Evolutionary conservation across 1,284 basidiomycete species (phyloP).

Genomic region (Takashimella koratensis): DNA sequence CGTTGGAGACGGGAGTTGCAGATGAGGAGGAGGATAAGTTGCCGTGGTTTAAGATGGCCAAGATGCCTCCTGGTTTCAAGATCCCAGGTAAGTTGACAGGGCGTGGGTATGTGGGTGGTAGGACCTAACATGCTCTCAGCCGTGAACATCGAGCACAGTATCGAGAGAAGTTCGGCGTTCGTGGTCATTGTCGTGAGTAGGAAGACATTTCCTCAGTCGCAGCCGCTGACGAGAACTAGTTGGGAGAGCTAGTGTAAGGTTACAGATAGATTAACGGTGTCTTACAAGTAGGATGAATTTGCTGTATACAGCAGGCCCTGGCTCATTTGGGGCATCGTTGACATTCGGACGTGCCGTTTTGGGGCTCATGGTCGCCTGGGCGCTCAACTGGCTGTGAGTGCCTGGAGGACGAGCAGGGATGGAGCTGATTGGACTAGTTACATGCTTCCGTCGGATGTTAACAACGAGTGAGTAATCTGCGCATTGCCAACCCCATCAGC

Average conservation of each 20-base stretch:
- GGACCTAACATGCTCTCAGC: conserved; percentile 21
- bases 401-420: neutral
- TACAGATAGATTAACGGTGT: no score
- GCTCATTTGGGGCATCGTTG: conserved; percentile 23
- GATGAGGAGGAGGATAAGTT: conserved; percentile 1
- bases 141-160: conserved; percentile 51
- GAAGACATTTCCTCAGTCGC: neutral
- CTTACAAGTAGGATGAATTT: conserved; percentile 21
- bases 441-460: conserved; percentile 29
- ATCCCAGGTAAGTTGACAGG: conserved; percentile 35
- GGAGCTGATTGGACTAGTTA: conserved; percentile 16
- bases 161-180: conserved; percentile 48
- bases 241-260: conserved; percentile 31
- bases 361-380: conserved; percentile 50
- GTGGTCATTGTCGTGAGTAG: conserved; percentile 43
- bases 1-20: neutral
- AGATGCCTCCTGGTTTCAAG: conserved; percentile 10
- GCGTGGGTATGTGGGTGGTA: no score
- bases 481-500: neutral
- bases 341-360: conserved; percentile 45
- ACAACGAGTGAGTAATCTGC: conserved; percentile 15
- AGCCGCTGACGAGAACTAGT: conserved; percentile 8
- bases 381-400: conserved; percentile 49
- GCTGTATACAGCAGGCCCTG: conserved; percentile 12
- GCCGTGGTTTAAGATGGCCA: conserved; percentile 19